Conservation (phyloP, 306 rosid species). For the Canavalia ensiformis region DNA sequence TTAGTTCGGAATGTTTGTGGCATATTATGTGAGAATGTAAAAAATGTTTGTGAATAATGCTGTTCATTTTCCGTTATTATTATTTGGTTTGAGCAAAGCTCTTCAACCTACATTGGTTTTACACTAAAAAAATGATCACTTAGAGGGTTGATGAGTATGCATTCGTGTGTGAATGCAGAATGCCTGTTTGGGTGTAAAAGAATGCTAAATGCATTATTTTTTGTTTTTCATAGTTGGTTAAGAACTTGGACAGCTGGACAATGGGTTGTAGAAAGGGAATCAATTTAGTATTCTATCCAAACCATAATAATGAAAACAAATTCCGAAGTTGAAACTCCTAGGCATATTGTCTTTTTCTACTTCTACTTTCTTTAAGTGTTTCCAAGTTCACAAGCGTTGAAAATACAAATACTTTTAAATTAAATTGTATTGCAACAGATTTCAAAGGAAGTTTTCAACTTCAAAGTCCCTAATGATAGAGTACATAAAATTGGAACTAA, state of each 20-base stretch:
- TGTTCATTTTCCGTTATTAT: neutral
- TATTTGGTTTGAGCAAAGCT: neutral
- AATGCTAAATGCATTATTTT: neutral
- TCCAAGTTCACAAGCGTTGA: slow-evolving; percentile 34
- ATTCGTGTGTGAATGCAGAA: neutral
- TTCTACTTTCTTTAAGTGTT: neutral
- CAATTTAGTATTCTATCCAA: slow-evolving; percentile 23
- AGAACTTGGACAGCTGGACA: slow-evolving; percentile 40
- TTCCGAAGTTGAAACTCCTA: slow-evolving; percentile 38
- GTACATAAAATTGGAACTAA: slow-evolving; percentile 25
- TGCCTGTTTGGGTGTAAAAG: neutral
- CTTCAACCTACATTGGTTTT: neutral
- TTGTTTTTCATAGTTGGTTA: neutral
- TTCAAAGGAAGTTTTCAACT: slow-evolving; percentile 31
- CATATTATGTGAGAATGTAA: neutral
- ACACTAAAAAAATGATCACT: neutral
- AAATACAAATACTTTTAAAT: slow-evolving; percentile 29
- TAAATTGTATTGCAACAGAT: neutral
- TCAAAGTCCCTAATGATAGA: neutral
- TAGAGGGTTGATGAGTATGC: neutral
- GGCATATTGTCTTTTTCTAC: slow-evolving; percentile 31
- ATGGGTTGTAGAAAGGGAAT: slow-evolving; percentile 24
- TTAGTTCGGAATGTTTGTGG: neutral
- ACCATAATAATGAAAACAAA: slow-evolving; percentile 39
- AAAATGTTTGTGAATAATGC: neutral